Evolutionary conservation across 73 alveolate species (phyloP), one percentile per base, ranked within the genome.

Genomic region (Stentor coeruleus): DNA sequence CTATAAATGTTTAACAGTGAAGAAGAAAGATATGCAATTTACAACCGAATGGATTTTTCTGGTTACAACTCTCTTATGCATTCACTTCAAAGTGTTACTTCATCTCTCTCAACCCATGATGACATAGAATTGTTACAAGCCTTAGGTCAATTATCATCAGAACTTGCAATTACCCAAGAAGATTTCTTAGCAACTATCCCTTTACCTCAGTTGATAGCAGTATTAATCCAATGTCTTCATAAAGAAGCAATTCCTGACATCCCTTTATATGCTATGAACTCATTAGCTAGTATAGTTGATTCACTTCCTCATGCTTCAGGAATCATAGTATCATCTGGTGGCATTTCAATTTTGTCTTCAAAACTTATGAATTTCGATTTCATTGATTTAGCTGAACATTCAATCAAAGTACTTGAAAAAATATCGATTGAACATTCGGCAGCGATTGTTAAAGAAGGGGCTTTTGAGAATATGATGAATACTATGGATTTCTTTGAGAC

Each of bases 391-490:
- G 83, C 83, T 75, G 83, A 75, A 75, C 30, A 40, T 28, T 15
- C 83, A 11, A 75, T 75, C 1, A 75, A 75, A 38, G 28, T 28
- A 2, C 66, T 75, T 75, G 83, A 75, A 75, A 75, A 75, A 38
- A 75, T 75, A n/a, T 75, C 83, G 20, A 14, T 20, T 75, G 83
- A 75, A 35, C 59, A 75, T 75, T 33, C 83, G 20, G 0, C 83
- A 37, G 37, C 35, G 81, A 75, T 75, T n/a, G 58, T 75, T 75
- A n/a, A 31, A n/a, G 59, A 39, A 39, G 83, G 83, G 36, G 83
- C 74, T 39, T 39, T 75, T n/a, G 72, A 28, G 59, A 30, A 6
- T 20, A 75, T 75, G 83, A 37, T 75, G 15, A n/a, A 35, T 20
- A 37, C 72, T 20, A 39, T 75, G 26, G 83, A 75, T 38, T 75